Conservation (phyloP, 1,284 basidiomycete genomes). For the Rhodotorula sp. region DNA sequence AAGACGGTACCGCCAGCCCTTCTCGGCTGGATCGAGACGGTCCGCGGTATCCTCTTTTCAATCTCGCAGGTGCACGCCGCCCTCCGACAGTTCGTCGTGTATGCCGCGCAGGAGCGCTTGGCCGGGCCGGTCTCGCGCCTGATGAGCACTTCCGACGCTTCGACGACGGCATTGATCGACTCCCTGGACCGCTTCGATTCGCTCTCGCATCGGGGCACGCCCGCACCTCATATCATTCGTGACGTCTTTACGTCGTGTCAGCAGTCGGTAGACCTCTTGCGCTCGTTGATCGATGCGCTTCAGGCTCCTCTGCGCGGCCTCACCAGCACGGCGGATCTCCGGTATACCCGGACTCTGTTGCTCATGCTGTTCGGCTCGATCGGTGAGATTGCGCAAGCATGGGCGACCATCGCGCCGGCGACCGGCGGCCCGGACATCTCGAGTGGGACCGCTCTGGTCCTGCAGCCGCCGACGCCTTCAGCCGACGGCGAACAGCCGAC, state of each 20-base stretch:
- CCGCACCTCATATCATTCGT: constrained; percentile 74
- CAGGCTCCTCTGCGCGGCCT: constrained; percentile 51
- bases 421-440: constrained; percentile 53
- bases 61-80: constrained; percentile 89
- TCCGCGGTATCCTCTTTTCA: constrained; percentile 88
- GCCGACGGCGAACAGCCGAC: constrained; percentile 21
- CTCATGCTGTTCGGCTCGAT: constrained; percentile 86
- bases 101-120: constrained; percentile 82
- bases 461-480: constrained; percentile 46
- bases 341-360: constrained; percentile 84
- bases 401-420: constrained; percentile 74
- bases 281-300: constrained; percentile 61
- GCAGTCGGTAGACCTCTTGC: constrained; percentile 81
- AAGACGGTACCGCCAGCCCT: constrained; percentile 73
- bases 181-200: constrained; percentile 91
- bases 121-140: constrained; percentile 77
- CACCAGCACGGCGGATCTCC: constrained; percentile 69
- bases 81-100: constrained; percentile 82
- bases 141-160: constrained; percentile 76
- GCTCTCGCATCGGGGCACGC: constrained; percentile 63
- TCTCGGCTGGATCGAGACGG: constrained; percentile 75
- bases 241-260: constrained; percentile 78
- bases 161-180: constrained; percentile 80
- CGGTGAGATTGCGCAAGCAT: constrained; percentile 82
- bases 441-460: constrained; percentile 20